Conservation (phyloP, 228 moss, liverwort and hornwort genomes). For the Sphagnum fallax region DNA sequence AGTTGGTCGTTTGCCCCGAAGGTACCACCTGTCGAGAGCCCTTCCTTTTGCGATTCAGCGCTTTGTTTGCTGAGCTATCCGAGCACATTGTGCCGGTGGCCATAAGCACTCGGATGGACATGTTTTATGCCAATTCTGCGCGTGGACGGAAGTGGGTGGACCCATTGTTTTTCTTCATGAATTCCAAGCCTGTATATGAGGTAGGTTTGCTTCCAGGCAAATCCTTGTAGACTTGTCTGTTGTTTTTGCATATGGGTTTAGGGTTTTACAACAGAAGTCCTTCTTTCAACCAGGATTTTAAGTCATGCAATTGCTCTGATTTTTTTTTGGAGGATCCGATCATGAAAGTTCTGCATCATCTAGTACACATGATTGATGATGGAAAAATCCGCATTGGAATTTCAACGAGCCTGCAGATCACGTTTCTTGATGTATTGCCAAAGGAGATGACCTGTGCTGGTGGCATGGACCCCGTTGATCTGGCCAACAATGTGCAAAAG, state of each 20-base stretch:
- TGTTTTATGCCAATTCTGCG: constrained; percentile 65
- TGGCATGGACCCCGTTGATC: constrained; percentile 50
- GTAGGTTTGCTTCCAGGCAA: constrained; percentile 8
- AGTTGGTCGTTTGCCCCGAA: constrained; percentile 60
- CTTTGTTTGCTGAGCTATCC: constrained; percentile 65
- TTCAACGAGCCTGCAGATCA: constrained; percentile 12
- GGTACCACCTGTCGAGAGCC: constrained; percentile 74
- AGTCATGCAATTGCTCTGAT: neutral
- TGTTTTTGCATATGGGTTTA: neutral
- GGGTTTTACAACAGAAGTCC: neutral
- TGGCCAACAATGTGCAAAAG: constrained; percentile 55
- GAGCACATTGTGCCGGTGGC: constrained; percentile 64
- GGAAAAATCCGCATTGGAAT: neutral
- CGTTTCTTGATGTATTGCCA: constrained; percentile 50
- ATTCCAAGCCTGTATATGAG: constrained; percentile 51
- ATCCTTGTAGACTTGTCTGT: neutral
- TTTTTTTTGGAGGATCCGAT: neutral
- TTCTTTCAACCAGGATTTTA: neutral
- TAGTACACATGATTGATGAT: neutral
- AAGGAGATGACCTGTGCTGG: constrained; percentile 47
- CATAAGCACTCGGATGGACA: constrained; percentile 44
- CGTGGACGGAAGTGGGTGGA: constrained; percentile 62
- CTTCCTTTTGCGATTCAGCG: constrained; percentile 58
- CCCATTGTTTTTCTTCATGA: constrained; percentile 71
- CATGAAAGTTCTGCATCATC: neutral